Base-by-base conservation (phyloP, 2,329 filamentous ascomycete species). In the Fusarium verticillioides region DNA sequence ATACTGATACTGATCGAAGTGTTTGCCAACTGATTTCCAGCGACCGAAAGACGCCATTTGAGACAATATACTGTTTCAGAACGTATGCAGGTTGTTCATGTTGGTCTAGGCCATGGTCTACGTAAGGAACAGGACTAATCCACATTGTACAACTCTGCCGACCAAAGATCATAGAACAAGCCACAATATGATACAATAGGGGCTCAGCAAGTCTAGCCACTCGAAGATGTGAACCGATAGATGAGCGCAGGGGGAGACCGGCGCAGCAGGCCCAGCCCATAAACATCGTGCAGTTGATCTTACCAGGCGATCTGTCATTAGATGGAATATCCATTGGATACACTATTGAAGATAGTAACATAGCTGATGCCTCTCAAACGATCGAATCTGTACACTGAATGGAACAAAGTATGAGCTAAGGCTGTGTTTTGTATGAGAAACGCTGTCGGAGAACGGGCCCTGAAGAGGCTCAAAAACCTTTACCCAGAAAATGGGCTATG, bases 351-450 rank as follows among this genome's bases (percentile, higher is more conserved):
- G 11, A 5, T 15, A 13, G 8, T 8, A 13, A 1, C 3, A 2
- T 34, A 23, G 1, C 5, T 13, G 3, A 4, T 12, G 21, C 4
- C 9, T 19, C 4, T 34, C 5, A 10, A 18, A 0, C 4, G 2
- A 9, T 23, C 11, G 3, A 21, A 13, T 34, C 16, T 4, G 12
- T 3, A 36, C 8, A 12, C 3, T 50, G n/a, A 8, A 10, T 15
- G 30, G 2, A 15, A 36, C 6, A 2, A 52, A 15, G 12, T 19
- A 5, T 19, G n/a, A 37, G 4, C 9, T 15, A 13, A 21, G 26
- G 12, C 1, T 11, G 12, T 13, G 9, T 19, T 52, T 21, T 4
- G n/a, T 9, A 2, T 21, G 9, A 15, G 23, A 11, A 28, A 16
- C 15, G 18, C 4, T 21, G 4, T 28, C 15, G 9, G 21, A 9